Evolutionary conservation across 2,329 filamentous ascomycete species (phyloP).

Genomic region (Byssothecium circinans): DNA sequence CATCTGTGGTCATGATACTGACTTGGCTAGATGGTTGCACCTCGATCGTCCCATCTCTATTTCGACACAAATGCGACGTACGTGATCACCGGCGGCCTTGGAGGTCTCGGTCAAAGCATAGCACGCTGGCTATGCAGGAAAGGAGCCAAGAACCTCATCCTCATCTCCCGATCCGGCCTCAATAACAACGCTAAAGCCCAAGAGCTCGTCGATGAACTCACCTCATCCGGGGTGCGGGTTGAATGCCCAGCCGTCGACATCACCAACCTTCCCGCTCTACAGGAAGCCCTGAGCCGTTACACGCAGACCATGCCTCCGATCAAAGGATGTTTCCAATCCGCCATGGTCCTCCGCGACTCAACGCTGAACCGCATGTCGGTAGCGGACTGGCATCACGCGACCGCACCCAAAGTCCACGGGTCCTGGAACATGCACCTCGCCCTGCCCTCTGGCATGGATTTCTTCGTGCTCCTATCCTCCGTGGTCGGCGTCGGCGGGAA

Average conservation of each 20-base stretch:
- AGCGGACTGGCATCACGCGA: conserved; percentile 5
- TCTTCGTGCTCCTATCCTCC: conserved; percentile 13
- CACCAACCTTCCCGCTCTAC: not conserved
- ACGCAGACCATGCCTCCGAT: conserved; percentile 10
- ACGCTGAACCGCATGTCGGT: conserved; percentile 11
- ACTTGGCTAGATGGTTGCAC: not conserved
- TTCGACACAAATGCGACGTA: conserved; percentile 17
- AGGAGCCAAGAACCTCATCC: conserved; percentile 18
- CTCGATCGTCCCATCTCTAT: not conserved
- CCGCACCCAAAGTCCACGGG: conserved; percentile 7
- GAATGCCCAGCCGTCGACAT: not conserved
- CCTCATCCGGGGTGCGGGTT: not conserved
- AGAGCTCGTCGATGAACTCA: not conserved
- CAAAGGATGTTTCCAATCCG: conserved; percentile 16
- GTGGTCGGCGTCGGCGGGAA: conserved; percentile 6
- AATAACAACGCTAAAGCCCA: not conserved
- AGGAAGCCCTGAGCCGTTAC: not conserved
- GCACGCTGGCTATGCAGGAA: conserved; percentile 13
- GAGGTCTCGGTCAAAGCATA: conserved; percentile 19
- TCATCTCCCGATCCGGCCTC: conserved; percentile 10
- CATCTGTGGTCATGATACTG: not conserved
- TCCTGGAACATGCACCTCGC: conserved; percentile 16
- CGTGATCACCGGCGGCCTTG: conserved; percentile 19
- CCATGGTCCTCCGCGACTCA: conserved; percentile 14
- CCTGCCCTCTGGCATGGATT: conserved; percentile 10